Base-by-base conservation (phyloP, 2,329 filamentous ascomycete species). In the Sporothrix variecibatus region DNA sequence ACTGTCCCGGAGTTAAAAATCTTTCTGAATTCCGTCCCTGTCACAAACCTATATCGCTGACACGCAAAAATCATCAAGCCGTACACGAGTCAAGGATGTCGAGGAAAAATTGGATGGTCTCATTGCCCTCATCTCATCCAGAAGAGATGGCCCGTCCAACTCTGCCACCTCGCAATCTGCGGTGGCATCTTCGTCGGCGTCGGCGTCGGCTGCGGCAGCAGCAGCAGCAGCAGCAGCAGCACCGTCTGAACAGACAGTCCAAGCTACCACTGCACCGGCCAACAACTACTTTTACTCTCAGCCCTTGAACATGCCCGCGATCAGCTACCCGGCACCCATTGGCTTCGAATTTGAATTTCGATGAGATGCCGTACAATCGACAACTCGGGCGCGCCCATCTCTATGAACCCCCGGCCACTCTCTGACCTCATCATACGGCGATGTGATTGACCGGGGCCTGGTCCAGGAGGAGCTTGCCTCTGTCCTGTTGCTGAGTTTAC, bases 51-150 rank as follows among this genome's bases (percentile, higher is more conserved):
- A 3, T 1, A 26, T 31, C 23, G 17, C 60, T 62, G 3, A 23
- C 53, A 62, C 9, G 20, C 28, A 53, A 6, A 6, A 46, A 23
- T 28, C 3, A n/a, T 3, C 20, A 40, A 78, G 78, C 3, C 77
- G 78, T 2, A 76, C 77, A 3, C 68, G 78, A 4, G 77, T 78
- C 1, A 76, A 73, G 58, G 77, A 77, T 56, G 76, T 78, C 11
- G 78, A 78, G 23, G 76, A 78, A 40, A 77, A 78, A 60, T 75
- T 78, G 2, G 76, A 78, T 28, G 76, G 76, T 20, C 71, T 78
- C 64, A 77, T 78, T 49, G 78, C 78, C 84, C 83, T 40, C 77
- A 79, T 74, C 79, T 81, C 74, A 78, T 77, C 70, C 12, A 46
- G 73, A 26, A 76, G 77, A 28, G 77, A 76, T n/a, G 68, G 75